Conservation (phyloP, 306 rosid species). For the Hippophae tibetana region DNA sequence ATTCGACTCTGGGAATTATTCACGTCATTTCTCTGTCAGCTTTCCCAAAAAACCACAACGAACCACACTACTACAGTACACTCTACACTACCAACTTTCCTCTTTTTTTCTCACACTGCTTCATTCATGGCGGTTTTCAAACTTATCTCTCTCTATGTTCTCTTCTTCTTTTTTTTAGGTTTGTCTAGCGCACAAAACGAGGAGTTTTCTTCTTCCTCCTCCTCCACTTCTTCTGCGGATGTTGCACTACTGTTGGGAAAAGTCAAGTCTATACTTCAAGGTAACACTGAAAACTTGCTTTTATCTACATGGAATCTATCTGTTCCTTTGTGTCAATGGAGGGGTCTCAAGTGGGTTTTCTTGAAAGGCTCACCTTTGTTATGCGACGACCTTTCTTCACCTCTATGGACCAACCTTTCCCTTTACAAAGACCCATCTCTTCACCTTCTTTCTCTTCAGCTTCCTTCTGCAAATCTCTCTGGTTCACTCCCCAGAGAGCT, state of each 20-base stretch:
- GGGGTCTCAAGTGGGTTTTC: slow-evolving; percentile 91
- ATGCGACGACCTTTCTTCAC: slow-evolving; percentile 62
- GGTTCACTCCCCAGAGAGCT: slow-evolving; percentile 83
- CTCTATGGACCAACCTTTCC: slow-evolving; percentile 69
- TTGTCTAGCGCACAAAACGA: neutral
- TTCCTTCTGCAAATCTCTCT: slow-evolving; percentile 90
- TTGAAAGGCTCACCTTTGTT: slow-evolving; percentile 46
- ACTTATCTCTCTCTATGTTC: slow-evolving; percentile 29
- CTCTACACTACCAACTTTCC: slow-evolving; percentile 1
- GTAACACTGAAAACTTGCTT: slow-evolving; percentile 52
- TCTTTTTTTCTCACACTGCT: slow-evolving; percentile 14
- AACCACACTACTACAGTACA: slow-evolving; percentile 18
- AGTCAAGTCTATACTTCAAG: slow-evolving; percentile 71
- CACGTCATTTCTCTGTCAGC: slow-evolving; percentile 67
- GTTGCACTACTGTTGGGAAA: slow-evolving; percentile 53
- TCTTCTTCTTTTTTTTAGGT: slow-evolving; percentile 20
- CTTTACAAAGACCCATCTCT: slow-evolving; percentile 63
- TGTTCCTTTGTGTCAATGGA: slow-evolving; percentile 80
- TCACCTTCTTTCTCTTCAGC: slow-evolving; percentile 67
- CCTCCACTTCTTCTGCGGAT: slow-evolving; percentile 42
- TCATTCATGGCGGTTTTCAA: slow-evolving; percentile 42
- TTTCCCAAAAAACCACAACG: slow-evolving; percentile 38
- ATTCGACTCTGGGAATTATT: slow-evolving; percentile 15
- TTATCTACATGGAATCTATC: slow-evolving; percentile 80
- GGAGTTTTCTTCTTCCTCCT: slow-evolving; percentile 12